Percentiles rank a stretch among this genome's conserved stretches.
Evolutionary conservation across 441 rosid species (phyloP).

Genomic region (Populus hybrid): DNA sequence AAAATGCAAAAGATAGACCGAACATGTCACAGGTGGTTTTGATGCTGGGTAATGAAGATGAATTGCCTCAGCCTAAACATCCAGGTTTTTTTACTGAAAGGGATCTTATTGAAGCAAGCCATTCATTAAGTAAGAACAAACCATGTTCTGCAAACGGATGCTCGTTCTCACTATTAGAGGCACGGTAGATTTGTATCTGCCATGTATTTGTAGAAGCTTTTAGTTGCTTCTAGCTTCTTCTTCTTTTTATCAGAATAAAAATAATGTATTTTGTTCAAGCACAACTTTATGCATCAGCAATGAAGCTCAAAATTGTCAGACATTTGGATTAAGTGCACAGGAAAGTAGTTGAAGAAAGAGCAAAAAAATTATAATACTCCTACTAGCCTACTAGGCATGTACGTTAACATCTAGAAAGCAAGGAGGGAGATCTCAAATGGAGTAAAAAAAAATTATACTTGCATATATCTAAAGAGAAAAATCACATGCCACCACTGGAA

Average conservation of each 20-base stretch:
- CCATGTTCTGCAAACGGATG: background rate
- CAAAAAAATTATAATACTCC: too few relatives aligned
- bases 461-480: background rate
- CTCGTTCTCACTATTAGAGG: background rate
- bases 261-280: too few relatives aligned
- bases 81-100: conserved; percentile 28
- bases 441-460: background rate
- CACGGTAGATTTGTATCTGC: background rate
- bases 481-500: background rate
- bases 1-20: conserved; percentile 23
- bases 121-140: background rate
- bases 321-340: too few relatives aligned
- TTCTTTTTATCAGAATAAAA: background rate
- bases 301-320: too few relatives aligned
- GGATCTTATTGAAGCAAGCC: conserved; percentile 10
- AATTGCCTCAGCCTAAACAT: conserved; percentile 24
- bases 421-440: too few relatives aligned
- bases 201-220: background rate
- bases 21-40: conserved; percentile 12
- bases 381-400: too few relatives aligned
- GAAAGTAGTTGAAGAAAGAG: too few relatives aligned
- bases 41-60: conserved; percentile 17
- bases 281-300: too few relatives aligned
- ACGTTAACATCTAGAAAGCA: too few relatives aligned
- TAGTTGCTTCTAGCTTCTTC: background rate